Conservation (phyloP, 345 rosid species). For the Clausena lansium region DNA sequence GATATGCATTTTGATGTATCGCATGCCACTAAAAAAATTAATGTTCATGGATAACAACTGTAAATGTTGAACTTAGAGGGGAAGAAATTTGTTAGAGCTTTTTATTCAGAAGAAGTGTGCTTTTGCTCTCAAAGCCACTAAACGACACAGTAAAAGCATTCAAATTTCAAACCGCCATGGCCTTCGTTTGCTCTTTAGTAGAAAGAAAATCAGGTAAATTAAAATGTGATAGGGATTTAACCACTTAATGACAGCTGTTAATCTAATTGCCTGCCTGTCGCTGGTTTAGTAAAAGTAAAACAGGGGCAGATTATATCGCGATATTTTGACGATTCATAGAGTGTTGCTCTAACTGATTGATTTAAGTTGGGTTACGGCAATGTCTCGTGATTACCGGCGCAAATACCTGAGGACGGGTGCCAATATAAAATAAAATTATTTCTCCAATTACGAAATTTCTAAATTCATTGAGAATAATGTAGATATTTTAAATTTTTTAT, state of each 20-base stretch:
- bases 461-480: too few relatives aligned
- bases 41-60: slow-evolving; percentile 22
- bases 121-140: background rate
- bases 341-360: background rate
- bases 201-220: too few relatives aligned
- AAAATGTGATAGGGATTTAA: background rate
- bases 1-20: background rate
- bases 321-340: slow-evolving; percentile 1
- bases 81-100: background rate
- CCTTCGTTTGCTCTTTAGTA: too few relatives aligned
- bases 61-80: slow-evolving; percentile 1
- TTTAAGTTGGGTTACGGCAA: background rate
- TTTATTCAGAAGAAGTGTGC: background rate
- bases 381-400: slow-evolving; percentile 15
- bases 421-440: background rate
- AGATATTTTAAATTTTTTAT: too few relatives aligned
- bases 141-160: background rate
- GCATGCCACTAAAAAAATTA: background rate
- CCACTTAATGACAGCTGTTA: background rate
- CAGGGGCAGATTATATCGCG: background rate
- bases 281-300: background rate
- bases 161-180: background rate
- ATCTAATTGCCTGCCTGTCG: background rate
- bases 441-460: too few relatives aligned
- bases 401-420: background rate